Percentiles rank a stretch among this genome's conserved stretches.
Evolutionary conservation across 495 filamentous ascomycete genomes (phyloP).

Genomic region (Bacidia gigantensis): DNA sequence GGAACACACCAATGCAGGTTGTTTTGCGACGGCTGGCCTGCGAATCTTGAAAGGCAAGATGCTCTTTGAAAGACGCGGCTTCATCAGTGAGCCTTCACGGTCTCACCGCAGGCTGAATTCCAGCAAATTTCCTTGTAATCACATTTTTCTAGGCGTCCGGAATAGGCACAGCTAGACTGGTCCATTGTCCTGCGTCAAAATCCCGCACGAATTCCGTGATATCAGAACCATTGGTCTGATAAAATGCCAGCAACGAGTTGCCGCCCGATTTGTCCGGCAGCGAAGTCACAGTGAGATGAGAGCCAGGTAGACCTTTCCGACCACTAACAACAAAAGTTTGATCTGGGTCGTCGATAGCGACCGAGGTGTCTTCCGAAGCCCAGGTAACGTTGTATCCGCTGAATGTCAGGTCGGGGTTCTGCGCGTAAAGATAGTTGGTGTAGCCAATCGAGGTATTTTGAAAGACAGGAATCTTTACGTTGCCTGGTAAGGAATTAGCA

Average conservation of each 20-base stretch:
- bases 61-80: no score
- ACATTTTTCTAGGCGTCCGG: conserved; percentile 3
- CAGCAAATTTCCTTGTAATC: no score
- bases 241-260: conserved; percentile 13
- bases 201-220: conserved; percentile 15
- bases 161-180: conserved; percentile 14
- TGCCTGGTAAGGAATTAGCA: not conserved
- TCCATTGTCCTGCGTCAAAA: conserved; percentile 16
- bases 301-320: conserved; percentile 11
- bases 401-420: conserved; percentile 14
- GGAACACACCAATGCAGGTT: no score
- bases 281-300: conserved; percentile 15
- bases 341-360: not conserved
- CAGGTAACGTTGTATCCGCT: conserved; percentile 14
- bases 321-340: conserved; percentile 16
- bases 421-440: conserved; percentile 17
- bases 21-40: not conserved
- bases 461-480: conserved; percentile 13
- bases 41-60: no score
- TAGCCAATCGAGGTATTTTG: conserved; percentile 16
- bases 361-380: conserved; percentile 13
- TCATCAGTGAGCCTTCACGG: no score
- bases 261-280: conserved; percentile 11
- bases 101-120: no score
- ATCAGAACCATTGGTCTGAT: conserved; percentile 15